phyloP scores from a whole-genome alignment of 192 early-diverging fungal genomes.

The Coemansia sp. region DNA sequence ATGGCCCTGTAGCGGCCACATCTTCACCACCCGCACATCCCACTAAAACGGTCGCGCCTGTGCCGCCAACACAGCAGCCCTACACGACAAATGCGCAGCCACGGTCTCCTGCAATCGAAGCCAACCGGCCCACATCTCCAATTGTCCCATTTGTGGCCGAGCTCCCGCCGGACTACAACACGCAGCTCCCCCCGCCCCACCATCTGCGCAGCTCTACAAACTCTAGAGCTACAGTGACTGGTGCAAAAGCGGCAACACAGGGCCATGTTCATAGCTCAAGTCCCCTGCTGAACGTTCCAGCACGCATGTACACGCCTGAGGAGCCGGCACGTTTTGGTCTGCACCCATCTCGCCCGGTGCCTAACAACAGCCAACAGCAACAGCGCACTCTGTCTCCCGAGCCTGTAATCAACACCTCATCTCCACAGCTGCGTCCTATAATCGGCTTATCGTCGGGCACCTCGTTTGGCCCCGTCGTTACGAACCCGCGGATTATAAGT shows the following conservation, averaged over 20 bases:
- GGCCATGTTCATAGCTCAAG: conserved; percentile 10
- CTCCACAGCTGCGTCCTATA: conserved; percentile 41
- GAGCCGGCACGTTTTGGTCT: conserved; percentile 10
- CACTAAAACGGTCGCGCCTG: not conserved
- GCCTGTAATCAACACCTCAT: conserved; percentile 9
- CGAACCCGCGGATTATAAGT: conserved; percentile 18
- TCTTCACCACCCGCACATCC: not conserved
- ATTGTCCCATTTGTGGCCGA: conserved; percentile 17
- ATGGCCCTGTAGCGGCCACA: not conserved
- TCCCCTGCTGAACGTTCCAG: conserved; percentile 27
- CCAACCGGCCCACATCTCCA: conserved; percentile 19
- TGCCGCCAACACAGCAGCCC: not conserved
- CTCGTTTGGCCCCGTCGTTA: conserved; percentile 21
- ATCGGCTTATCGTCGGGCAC: conserved; percentile 32
- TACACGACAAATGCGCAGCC: not conserved
- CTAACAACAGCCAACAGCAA: not conserved
- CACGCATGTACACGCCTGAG: conserved; percentile 45
- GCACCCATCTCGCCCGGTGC: not conserved
- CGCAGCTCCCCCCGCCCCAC: conserved; percentile 51
- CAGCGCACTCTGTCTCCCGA: conserved; percentile 35
- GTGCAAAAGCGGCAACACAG: conserved; percentile 1
- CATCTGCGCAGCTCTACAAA: conserved; percentile 35
- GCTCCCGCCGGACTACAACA: conserved; percentile 53
- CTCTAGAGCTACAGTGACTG: conserved; percentile 24
- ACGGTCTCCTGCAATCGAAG: not conserved